Evolutionary conservation across 768 basidiomycete species (phyloP), one percentile per base, ranked within the genome.

Genomic region (Lanmaoa pseudosensibilis): DNA sequence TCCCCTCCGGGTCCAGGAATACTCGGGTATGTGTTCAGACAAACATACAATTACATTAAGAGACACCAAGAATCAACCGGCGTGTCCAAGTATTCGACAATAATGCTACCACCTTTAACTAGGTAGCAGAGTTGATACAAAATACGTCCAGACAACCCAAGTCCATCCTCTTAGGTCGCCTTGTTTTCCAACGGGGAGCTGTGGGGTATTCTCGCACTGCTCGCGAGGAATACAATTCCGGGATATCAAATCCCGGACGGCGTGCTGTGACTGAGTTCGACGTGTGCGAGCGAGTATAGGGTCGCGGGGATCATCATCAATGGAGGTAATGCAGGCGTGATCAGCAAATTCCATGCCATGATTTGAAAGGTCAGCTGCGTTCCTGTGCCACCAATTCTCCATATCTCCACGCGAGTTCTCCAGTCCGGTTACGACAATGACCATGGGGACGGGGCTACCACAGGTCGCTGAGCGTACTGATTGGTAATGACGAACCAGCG

Each of bases 391-490:
- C 73, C 74, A 74, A 10, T 32, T 19, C 44, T 75, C 73, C 74
- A 75, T 75, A 12, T 63, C 62, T 44, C 45, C 64, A 23, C 59
- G 56, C 30, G 70, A 54, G 21, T 73, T 64, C 53, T 77, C 78
- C 32, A 79, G 68, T 30, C 73, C 74, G 2, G 76, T 78, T 6
- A 77, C 67, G n/a, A 74, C 72, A 18, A 78, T 57, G 13, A 71
- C 68, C 46, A 75, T 70, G 1, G 79, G 77, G 8, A 75, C 69
- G 8, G 63, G 21, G 7, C 48, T 57, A 12, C 63, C 60, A 36
- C 68, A 74, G 19, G 73, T 69, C 12, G 69, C 65, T 5, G 69
- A 61, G 40, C 64, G 58, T 38, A 78, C 69, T 2, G 71, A 62
- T 25, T 58, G 62, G 63, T 75, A 80, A 62, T 79, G 79, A 37